A percentile compares a stretch with the other conserved stretches of the same genome.
Conservation (phyloP, 1,139 yeast genomes). For the Nematodospora anomalae region DNA sequence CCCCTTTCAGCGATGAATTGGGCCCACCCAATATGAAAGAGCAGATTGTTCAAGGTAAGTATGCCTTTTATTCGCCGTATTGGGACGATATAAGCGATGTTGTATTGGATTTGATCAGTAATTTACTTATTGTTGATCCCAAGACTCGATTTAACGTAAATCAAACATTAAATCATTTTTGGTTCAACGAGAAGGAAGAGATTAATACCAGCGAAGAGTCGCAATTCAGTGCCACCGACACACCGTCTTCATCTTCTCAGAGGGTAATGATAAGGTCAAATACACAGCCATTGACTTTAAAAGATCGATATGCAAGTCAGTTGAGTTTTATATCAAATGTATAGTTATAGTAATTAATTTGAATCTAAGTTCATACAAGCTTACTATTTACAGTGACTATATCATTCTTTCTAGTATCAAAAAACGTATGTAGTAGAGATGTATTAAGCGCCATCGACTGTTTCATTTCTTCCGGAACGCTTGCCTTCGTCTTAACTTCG, state of each 20-base stretch:
- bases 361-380: constrained; percentile 6
- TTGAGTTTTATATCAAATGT: constrained; percentile 14
- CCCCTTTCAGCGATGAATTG: constrained; percentile 79
- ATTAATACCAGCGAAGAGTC: constrained; percentile 5
- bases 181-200: constrained; percentile 40
- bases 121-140: constrained; percentile 60
- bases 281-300: constrained; percentile 36
- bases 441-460: constrained; percentile 26
- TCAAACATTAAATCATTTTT: constrained; percentile 54
- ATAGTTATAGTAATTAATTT: not conserved
- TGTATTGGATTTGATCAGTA: constrained; percentile 64
- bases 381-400: constrained; percentile 11
- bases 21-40: constrained; percentile 80
- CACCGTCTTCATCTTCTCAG: constrained; percentile 1
- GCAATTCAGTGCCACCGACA: constrained; percentile 4
- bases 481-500: constrained; percentile 9
- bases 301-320: constrained; percentile 34
- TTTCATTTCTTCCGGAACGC: constrained; percentile 26
- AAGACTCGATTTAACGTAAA: constrained; percentile 50
- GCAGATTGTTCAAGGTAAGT: constrained; percentile 64
- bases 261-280: constrained; percentile 20
- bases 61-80: constrained; percentile 76
- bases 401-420: constrained; percentile 27
- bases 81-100: constrained; percentile 72
- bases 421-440: constrained; percentile 31